Base-by-base conservation (phyloP, 176 grass and related monocot species). In the Bonia amplexicaulis region DNA sequence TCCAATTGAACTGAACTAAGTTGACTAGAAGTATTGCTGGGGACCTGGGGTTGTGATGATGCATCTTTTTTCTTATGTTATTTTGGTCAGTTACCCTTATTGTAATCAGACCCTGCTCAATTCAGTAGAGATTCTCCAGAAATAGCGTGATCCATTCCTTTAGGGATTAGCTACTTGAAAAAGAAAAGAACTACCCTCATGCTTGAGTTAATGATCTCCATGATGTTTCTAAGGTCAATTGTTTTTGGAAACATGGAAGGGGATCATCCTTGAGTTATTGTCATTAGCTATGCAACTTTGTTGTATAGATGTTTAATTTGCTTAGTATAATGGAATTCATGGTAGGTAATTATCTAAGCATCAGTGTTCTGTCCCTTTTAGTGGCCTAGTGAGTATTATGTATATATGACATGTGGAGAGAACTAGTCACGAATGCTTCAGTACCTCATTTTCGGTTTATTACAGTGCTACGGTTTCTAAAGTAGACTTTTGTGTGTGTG, bases 111-210 rank as follows among this genome's bases (percentile, higher is more conserved):
- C 19, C 66, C 55, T 23, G 54, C 54, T 57, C 54, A 57, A n/a
- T 57, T 57, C 60, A 51, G 65, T 69, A 74, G 79, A 84, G 68
- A 74, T 83, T 87, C 26, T 81, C 76, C 40, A 69, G 68, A 35
- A 59, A 69, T 84, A 16, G 66, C 14, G 54, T 78, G 66, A 39
- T 86, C 66, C 11, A 48, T 26, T 85, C 37, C 69, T 74, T 40
- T 78, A 78, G 48, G 31, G 72, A 47, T 19, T 77, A 77, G 65
- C 65, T 83, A 49, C 47, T 23, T 83, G 51, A 62, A 80, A 69
- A 67, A 66, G 15, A 49, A 37, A 68, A 73, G 17, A 44, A 76
- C 78, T 48, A 17, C 25, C 49, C 31, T 76, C 27, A 46, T 82
- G 29, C 23, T 49, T 66, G 16, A 69, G 54, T 65, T 89, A 58